Evolutionary conservation across 1,284 basidiomycete genomes (phyloP), one percentile per base, ranked within the genome.

Genomic region (Moesziomyces sp.): DNA sequence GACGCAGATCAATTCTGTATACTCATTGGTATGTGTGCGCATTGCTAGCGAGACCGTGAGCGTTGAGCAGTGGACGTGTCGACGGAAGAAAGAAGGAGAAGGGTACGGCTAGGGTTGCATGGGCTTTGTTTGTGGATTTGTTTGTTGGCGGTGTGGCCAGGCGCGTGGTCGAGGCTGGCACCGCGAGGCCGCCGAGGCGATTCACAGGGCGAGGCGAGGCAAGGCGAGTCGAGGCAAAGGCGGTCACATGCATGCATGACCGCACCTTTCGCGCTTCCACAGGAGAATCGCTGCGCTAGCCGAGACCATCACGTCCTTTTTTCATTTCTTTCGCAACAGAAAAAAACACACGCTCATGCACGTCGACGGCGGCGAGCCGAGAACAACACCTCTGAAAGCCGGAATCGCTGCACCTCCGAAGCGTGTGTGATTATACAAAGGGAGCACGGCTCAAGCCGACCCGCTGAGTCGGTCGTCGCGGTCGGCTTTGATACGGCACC

Each of bases 291-390:
- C 13, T 35, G 26, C 8, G 28, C 19, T 62, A 62, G 53, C 59
- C 59, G 53, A 62, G 59, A 62, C 53, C 53, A 62, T 62, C 59
- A 62, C 52, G 30, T 2, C 21, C 30, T 52, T 30, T 45, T 28
- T 30, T 43, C 21, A 30, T 55, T 23, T 24, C 6, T 6, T 28
- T 28, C 26, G 26, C n/a, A 45, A 23, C 11, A 21, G 8, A 45
- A 16, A 45, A n/a, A 19, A 24, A 19, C 44, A n/a, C 43, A 45
- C 19, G 44, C 21, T 6, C 44, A 45, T 45, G 21, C 44, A 45
- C 44, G 23, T 24, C 44, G 19, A 21, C 10, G 9, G 19, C 3
- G 11, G 44, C 13, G n/a, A 45, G 23, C 44, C 44, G 44, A 21
- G 23, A 46, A 28, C 19, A 46, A 18, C 49, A 51, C 16, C 47